phyloP scores from a whole-genome alignment of 352 stramenopile genomes.

The Pythium utonaiense region DNA sequence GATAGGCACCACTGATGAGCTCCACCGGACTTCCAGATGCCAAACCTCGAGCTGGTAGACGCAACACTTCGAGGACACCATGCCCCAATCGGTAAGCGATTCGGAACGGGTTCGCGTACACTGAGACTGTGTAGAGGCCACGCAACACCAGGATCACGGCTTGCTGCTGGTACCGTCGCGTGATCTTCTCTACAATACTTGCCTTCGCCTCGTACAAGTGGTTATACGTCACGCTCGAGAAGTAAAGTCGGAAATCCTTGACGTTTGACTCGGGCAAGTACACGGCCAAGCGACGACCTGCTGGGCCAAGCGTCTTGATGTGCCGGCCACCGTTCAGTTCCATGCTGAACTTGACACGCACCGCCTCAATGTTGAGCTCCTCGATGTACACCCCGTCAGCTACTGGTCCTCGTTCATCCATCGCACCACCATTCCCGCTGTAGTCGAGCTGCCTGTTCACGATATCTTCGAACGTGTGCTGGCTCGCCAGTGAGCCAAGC shows the following conservation, averaged over 20 bases:
- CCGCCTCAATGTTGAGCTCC: conserved; percentile 79
- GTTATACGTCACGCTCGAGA: conserved; percentile 78
- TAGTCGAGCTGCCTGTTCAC: conserved; percentile 78
- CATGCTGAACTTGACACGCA: conserved; percentile 85
- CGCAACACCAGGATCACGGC: conserved; percentile 81
- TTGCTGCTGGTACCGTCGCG: conserved; percentile 80
- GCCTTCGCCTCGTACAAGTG: conserved; percentile 81
- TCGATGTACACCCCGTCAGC: conserved; percentile 84
- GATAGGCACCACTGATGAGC: conserved; percentile 76
- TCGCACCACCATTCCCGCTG: conserved; percentile 21
- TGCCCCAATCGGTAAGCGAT: conserved; percentile 85
- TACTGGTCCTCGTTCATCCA: conserved; percentile 25
- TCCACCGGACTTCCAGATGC: conserved; percentile 81
- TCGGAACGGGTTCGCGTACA: conserved; percentile 86
- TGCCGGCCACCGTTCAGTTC: conserved; percentile 82
- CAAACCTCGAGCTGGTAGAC: conserved; percentile 70
- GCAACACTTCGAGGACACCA: conserved; percentile 76
- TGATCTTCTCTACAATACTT: conserved; percentile 74
- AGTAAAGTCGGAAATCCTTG: conserved; percentile 83
- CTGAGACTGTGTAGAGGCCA: conserved; percentile 80
- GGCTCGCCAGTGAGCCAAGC: conserved; percentile 62
- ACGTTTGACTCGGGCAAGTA: conserved; percentile 89
- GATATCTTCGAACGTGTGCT: conserved; percentile 80
- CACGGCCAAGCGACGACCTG: conserved; percentile 63
- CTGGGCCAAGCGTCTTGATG: conserved; percentile 81